Base-by-base conservation (phyloP, 2,329 filamentous ascomycete genomes). In the Coniella lustricola region DNA sequence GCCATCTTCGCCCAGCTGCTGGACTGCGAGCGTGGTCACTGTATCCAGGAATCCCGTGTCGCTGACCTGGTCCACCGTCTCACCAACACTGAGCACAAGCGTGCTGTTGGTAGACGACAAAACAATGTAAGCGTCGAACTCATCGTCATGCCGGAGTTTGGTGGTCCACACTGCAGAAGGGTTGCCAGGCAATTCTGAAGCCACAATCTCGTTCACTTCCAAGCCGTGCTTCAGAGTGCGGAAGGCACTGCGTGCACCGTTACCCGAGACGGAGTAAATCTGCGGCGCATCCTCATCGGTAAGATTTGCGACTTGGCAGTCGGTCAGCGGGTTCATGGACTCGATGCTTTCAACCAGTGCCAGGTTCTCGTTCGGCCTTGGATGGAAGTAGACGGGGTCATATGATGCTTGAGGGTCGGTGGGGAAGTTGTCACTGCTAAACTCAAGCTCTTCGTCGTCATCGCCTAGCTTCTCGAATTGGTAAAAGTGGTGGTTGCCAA, bases 401-500 rank as follows among this genome's bases (percentile, higher is more conserved):
- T 90, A 90, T 0, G 81, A 69, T 16, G 84, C 81, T 7, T 74
- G 75, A 0, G 86, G 80, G 58, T 96, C 89, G 0, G 84, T 77
- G 1, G 89, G 84, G 56, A 86, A 95, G 54, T 86, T 75, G 46
- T 93, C 88, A 65, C 90, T 96, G 21, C 74, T 77, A 60, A 90
- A 96, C 61, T 95, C 86, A 1, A 82, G 75, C 65, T 97, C 90
- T 2, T 95, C 86, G 54, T 95, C 90, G 59, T 97, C 91, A 54
- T 98, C 93, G 36, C 91, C 94, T 7, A 99, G 80, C 61, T 95
- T 95, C 64, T 96, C 90, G 54, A 99, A 95, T 63, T 97, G 91
- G 66, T 97, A 98, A 57, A 98, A 90, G 52, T 90, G 82, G 62
- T 94, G 87, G 63, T 96, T 93, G 25, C 94, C 93, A 55, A 86